These are phyloP conservation scores for Cutaneotrichosporon mucoides DNA, from an alignment of 1,284 basidiomycete species.

Conservation along the genomic window DNA sequence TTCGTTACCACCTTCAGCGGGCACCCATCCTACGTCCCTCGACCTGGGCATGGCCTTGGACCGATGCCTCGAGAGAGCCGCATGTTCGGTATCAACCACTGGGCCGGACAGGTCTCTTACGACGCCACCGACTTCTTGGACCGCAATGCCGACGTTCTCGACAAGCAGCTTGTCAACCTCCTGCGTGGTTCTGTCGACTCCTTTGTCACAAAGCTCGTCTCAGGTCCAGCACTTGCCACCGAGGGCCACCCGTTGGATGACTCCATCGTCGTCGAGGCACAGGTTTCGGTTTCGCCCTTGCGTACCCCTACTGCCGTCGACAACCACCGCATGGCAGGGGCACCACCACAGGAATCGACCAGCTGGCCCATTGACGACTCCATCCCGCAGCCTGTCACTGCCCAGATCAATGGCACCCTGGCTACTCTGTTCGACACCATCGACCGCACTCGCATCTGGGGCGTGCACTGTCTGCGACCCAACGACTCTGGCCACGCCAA, in stretches of 20 bases:
- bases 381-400: constrained; percentile 72
- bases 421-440: constrained; percentile 66
- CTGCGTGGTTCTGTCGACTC: constrained; percentile 66
- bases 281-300: constrained; percentile 72
- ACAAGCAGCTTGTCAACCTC: constrained; percentile 79
- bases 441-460: constrained; percentile 68
- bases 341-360: constrained; percentile 38
- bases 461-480: constrained; percentile 75
- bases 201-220: constrained; percentile 79
- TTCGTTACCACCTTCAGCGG: constrained; percentile 66
- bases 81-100: constrained; percentile 84
- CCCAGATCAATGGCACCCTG: constrained; percentile 77
- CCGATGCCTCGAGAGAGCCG: constrained; percentile 11
- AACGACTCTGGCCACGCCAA: constrained; percentile 83
- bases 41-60: constrained; percentile 32
- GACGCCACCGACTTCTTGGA: constrained; percentile 71
- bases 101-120: constrained; percentile 71
- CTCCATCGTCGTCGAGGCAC: constrained; percentile 76
- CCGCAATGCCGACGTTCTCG: constrained; percentile 76
- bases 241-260: constrained; percentile 80
- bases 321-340: constrained; percentile 16
- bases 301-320: constrained; percentile 43
- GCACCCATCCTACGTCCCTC: constrained; percentile 68
- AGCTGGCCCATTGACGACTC: constrained; percentile 54
- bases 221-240: constrained; percentile 59